phyloP scores from a whole-genome alignment of 306 rosid species.

The Quercus engelmannii region DNA sequence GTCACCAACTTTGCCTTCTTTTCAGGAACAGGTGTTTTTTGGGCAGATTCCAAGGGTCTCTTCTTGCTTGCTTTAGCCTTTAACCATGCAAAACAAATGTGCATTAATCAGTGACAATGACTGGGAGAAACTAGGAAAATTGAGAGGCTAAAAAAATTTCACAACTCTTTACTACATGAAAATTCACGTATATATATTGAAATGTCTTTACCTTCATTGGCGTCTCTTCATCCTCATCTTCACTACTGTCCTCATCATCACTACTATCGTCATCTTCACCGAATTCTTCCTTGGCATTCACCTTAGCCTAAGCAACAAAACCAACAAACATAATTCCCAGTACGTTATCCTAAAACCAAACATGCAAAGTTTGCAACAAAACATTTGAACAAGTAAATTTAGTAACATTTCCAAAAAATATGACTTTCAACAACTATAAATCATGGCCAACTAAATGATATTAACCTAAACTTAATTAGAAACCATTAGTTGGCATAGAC shows the following conservation, averaged over 20 bases:
- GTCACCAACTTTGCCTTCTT: constrained; percentile 67
- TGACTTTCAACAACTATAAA: not conserved
- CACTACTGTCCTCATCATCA: constrained; percentile 35
- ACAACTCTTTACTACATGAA: too few species aligned
- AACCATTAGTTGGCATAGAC: not conserved
- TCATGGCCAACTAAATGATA: not conserved
- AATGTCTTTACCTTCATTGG: constrained; percentile 43
- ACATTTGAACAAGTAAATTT: not conserved
- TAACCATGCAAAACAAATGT: not conserved
- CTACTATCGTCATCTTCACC: constrained; percentile 23
- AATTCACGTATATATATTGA: not conserved
- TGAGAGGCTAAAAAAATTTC: too few species aligned
- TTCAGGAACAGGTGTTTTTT: constrained; percentile 34
- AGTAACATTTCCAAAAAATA: not conserved
- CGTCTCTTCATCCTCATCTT: constrained; percentile 44
- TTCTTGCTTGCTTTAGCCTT: constrained; percentile 50
- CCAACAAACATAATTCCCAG: not conserved
- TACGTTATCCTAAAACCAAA: not conserved
- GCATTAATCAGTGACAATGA: not conserved
- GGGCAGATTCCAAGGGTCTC: constrained; percentile 38
- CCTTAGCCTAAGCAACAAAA: constrained; percentile 24
- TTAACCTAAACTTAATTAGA: not conserved
- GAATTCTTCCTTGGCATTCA: constrained; percentile 21
- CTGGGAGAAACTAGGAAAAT: not conserved
- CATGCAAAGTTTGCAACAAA: not conserved